These are phyloP conservation scores for Solanum appendiculatum DNA, from an alignment of 257 asterid genomes.

Conservation along the genomic window DNA sequence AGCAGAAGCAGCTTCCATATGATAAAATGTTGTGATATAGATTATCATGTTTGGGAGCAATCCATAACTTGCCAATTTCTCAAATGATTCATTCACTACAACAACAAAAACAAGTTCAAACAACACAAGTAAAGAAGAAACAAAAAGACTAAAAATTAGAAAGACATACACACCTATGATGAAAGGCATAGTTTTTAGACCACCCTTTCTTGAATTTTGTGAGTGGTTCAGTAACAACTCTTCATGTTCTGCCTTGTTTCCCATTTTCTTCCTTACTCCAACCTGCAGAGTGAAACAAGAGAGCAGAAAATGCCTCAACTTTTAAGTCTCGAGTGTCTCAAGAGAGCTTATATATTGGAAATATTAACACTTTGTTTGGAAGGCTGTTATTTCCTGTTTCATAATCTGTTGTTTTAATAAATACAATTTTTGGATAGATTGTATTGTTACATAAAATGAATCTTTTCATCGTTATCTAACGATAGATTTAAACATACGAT, in stretches of 20 bases:
- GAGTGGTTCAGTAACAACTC: background rate
- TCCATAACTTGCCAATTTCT: slow-evolving; percentile 9
- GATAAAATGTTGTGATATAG: slow-evolving; percentile 2
- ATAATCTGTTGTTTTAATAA: too few relatives aligned
- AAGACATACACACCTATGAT: background rate
- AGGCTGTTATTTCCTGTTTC: background rate
- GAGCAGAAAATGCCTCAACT: background rate
- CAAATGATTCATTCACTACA: slow-evolving; percentile 12
- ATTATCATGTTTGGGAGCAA: slow-evolving; percentile 10
- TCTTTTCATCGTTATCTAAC: background rate
- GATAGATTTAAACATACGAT: too few relatives aligned
- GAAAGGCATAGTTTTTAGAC: slow-evolving; percentile 9
- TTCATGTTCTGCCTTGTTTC: background rate
- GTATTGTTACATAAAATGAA: too few relatives aligned
- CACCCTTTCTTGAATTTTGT: background rate
- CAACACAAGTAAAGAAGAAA: background rate
- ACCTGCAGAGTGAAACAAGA: background rate
- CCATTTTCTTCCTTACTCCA: background rate
- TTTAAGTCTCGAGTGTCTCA: background rate
- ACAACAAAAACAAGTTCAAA: background rate
- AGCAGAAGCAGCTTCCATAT: slow-evolving; percentile 2
- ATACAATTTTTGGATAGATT: too few relatives aligned
- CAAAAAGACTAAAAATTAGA: background rate
- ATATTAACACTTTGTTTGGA: background rate
- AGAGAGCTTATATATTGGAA: background rate